Evolutionary conservation across 345 rosid species (phyloP), one percentile per base, ranked within the genome.

Genomic region (Arabidopsis arenosa): DNA sequence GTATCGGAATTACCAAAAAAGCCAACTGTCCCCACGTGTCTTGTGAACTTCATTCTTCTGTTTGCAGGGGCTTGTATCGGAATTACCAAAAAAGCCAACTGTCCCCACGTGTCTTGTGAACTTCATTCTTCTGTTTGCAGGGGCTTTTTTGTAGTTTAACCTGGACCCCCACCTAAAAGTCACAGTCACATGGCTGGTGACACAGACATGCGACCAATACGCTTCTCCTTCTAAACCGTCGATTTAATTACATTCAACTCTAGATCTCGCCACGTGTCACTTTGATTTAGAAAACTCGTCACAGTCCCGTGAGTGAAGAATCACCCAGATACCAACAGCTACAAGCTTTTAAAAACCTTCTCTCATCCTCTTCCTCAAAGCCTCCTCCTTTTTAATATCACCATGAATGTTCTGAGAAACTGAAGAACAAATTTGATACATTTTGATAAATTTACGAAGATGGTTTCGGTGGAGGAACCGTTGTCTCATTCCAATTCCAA

Each of bases 401-500:
- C 81, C 79, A 81, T 78, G 85, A 79, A 75, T 48, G 6, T 21
- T 67, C 48, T 13, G 39, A 49, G 63, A 47, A 68, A 56, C 9
- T 60, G 8, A 37, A 63, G 28, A 17, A 37, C 5, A 5, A 43
- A 17, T 1, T 21, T 44, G 9, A 63, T 18, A 18, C n/a, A 36
- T 17, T 44, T 35, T 11, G 6, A 15, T 33, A 9, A 21, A 23
- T 32, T 55, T n/a, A 6, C 30, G 32, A 54, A 55, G 73, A 86
- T 94, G 97, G 96, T 94, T 61, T 92, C 92, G 1, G 66, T 94
- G 2, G 85, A 89, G 66, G 95, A 90, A 66, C 83, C 97, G 9
- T 80, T 62, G 35, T 81, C 89, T 12, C 87, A 67, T 13, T 83
- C 88, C 15, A 74, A 63, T 70, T 86, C 98, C 9, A 78, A 61